Evolutionary conservation across 805 yeast genomes (phyloP).

Genomic region (Candida sonorensis): DNA sequence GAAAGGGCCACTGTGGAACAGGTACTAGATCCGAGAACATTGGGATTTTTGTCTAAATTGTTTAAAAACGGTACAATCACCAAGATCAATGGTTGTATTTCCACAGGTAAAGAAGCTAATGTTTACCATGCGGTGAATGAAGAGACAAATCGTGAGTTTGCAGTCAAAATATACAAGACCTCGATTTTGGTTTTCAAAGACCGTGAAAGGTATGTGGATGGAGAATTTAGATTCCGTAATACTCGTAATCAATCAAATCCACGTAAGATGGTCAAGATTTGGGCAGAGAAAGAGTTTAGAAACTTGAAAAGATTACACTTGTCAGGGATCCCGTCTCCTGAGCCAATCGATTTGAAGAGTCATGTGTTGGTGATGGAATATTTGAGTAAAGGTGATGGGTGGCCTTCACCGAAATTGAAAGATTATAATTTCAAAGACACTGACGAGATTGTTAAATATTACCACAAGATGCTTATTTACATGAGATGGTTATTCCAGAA

Average conservation of each 20-base stretch:
- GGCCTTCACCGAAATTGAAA: slow-evolving; percentile 84
- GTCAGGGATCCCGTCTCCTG: slow-evolving; percentile 87
- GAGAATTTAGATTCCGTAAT: slow-evolving; percentile 88
- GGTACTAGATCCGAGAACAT: slow-evolving; percentile 91
- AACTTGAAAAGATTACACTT: slow-evolving; percentile 76
- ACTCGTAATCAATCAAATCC: slow-evolving; percentile 85
- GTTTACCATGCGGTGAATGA: slow-evolving; percentile 74
- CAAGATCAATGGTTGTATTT: slow-evolving; percentile 84
- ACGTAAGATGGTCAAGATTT: slow-evolving; percentile 91
- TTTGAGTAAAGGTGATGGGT: slow-evolving; percentile 68
- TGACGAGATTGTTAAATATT: slow-evolving; percentile 59
- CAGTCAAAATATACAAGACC: slow-evolving; percentile 92
- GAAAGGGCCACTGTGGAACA: slow-evolving; percentile 96
- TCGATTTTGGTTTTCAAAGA: slow-evolving; percentile 96
- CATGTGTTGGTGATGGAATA: slow-evolving; percentile 96
- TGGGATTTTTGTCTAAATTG: slow-evolving; percentile 72
- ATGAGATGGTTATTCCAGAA: slow-evolving; percentile 84
- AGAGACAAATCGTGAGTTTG: slow-evolving; percentile 50
- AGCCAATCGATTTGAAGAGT: slow-evolving; percentile 80
- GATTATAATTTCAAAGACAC: slow-evolving; percentile 72
- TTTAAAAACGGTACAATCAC: slow-evolving; percentile 80
- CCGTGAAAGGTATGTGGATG: slow-evolving; percentile 91
- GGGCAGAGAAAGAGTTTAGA: slow-evolving; percentile 98
- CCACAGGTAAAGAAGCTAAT: slow-evolving; percentile 99
- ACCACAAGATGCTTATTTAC: slow-evolving; percentile 72